Evolutionary conservation across 208 protist species (phyloP).

Genomic region (Porcisia hertigi): DNA sequence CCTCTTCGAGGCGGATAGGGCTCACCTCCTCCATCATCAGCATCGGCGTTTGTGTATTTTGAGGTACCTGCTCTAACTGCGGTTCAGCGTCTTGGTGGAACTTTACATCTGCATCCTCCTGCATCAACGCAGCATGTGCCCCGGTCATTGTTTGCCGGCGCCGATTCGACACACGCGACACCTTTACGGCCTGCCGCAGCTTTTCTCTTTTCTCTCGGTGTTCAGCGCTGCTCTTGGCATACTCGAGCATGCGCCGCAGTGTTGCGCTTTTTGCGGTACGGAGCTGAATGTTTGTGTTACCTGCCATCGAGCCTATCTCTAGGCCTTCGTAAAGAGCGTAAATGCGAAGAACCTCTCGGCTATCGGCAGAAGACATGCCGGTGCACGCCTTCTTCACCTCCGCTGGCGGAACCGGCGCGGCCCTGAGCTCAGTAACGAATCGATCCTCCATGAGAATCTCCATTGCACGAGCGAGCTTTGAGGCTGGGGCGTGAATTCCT

Average conservation of each 20-base stretch:
- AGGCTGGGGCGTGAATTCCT: constrained; percentile 41
- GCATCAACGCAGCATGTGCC: constrained; percentile 6
- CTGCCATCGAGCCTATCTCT: constrained; percentile 15
- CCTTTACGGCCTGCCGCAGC: constrained; percentile 19
- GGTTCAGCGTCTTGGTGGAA: constrained; percentile 41
- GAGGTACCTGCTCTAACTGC: constrained; percentile 78
- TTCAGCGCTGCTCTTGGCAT: constrained; percentile 29
- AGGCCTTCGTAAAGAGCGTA: constrained; percentile 63
- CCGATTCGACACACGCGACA: constrained; percentile 24
- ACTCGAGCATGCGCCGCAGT: constrained; percentile 59
- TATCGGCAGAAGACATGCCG: constrained; percentile 22
- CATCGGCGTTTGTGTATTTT: constrained; percentile 60
- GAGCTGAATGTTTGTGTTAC: constrained; percentile 42
- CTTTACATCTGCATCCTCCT: constrained; percentile 45
- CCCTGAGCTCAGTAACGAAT: constrained; percentile 71
- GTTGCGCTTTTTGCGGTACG: constrained; percentile 63
- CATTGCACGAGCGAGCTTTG: constrained; percentile 47
- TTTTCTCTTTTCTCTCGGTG: constrained; percentile 17
- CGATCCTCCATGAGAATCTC: constrained; percentile 83
- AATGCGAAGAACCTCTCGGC: constrained; percentile 39
- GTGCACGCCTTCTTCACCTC: constrained; percentile 37
- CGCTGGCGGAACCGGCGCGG: constrained; percentile 44
- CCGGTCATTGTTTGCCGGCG: constrained; percentile 13
- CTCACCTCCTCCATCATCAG: constrained; percentile 61
- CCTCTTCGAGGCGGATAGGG: constrained; percentile 64